Evolutionary conservation across 2,329 filamentous ascomycete species (phyloP), one percentile per base, ranked within the genome.

Genomic region (Myotisia sp.): DNA sequence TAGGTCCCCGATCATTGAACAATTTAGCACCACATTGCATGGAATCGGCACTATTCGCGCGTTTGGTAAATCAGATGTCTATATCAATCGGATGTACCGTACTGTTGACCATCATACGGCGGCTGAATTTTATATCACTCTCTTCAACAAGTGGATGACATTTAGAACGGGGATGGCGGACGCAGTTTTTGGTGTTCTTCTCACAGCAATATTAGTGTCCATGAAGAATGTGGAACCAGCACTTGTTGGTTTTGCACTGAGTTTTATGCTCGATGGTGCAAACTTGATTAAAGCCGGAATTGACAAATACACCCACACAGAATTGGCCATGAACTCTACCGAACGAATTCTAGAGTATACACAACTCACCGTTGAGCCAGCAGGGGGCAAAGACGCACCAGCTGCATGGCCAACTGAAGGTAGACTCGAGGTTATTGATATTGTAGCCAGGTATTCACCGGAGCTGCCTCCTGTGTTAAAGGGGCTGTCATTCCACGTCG

Each of bases 391-490:
- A 17, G 24, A 26, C 10, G 19, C 20, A 1, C 19, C 34, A 17
- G 23, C 27, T 24, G 27, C 20, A 22, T 37, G 34, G 34, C 34
- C 34, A 7, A 32, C 17, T 6, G 26, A 31, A 18, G 34, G 28
- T 3, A n/a, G 19, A 33, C 23, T 37, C 13, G 34, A 37, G 8
- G 27, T 95, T 62, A 76, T 84, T 51, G 83, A 92, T 61, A 94
- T 86, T 65, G 93, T 85, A 59, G 85, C 86, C 14, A 74, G 85
- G 29, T 98, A 98, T 56, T 79, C 90, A 28, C 73, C 81, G 46
- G 87, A 82, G 4, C 69, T 95, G 33, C 85, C 94, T 50, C 68
- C 92, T 39, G 87, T 95, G 37, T 68, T 98, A 46, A 93, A 90
- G 66, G 80, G 94, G 42, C 70, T 95, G 34, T 83, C 72, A 1